Base-by-base conservation (phyloP, 139 green algal species). In the Asterochloris sp. region DNA sequence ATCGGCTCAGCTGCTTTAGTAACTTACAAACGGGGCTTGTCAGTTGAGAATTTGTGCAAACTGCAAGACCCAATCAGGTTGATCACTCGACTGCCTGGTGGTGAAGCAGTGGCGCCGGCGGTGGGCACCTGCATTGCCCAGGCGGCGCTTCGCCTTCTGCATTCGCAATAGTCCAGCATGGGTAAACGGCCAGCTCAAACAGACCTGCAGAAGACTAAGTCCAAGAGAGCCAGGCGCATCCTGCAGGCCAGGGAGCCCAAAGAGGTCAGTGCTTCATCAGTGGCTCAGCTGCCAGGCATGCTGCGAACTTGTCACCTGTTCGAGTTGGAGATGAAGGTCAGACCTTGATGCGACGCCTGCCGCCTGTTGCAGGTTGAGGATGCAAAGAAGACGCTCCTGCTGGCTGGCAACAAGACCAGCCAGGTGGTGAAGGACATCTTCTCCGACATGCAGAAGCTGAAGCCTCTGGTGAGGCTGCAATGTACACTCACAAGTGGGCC, bases 361-460 rank as follows among this genome's bases (percentile, higher is more conserved):
- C 16, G 27, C 38, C 38, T 54, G 14, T 61, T 68, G 69, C 85
- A 97, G 94, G 85, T 96, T 13, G 94, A 97, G 79, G 92, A 96
- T 66, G 79, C 91, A 0, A 95, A 94, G 79, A 89, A 87, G 10
- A 81, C 86, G 0, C 85, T 98, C 12, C 77, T 97, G 13, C 75
- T 97, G 13, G 90, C 89, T 69, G 94, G 93, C 26, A 90, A 90
- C 76, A 92, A 92, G 67, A 90, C 84, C 26, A 97, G 90, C 81
- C 89, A 96, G 67, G 69, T 92, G 0, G 69, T 95, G 2, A 96
- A 97, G 71, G 87, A 95, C 62, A 83, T 91, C 0, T 78, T 94
- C 11, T 82, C 88, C 23, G 94, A 97, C 86, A 63, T 98, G 0
- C 86, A 94, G 78, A 96, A 96, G 80, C 83, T 97, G 11, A 96